Evolutionary conservation across 305 asterid genomes (phyloP), one percentile per base, ranked within the genome.

Genomic region (Rubia peregrina): DNA sequence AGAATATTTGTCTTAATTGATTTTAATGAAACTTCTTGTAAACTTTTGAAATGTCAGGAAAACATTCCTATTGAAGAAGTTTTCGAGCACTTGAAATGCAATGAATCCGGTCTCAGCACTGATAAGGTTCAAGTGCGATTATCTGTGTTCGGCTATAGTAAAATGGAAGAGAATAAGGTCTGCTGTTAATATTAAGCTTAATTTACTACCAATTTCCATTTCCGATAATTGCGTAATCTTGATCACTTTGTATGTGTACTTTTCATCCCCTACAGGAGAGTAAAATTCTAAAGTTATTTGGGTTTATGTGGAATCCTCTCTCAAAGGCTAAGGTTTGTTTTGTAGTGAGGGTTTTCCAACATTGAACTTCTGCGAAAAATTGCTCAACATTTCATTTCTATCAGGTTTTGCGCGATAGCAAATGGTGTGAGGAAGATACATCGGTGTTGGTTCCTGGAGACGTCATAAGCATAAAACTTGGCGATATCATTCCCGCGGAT

Each of bases 401-500:
- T 73, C 80, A 86, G 91, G 85, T 86, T 75, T 75, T 86, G 60
- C 80, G 88, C 33, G 83, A 88, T 72, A 84, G 84, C 42, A 85
- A 82, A 77, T 88, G 91, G 91, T 79, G 77, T 22, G 95, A 88
- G 71, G 90, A 84, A 74, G 88, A 88, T 75, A 90, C 95, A 42
- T 74, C 90, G 0, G 79, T 86, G 67, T 61, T 86, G 77, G 90
- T 88, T 75, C 95, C 91, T 5, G 91, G 91, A 24, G 90, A 85
- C 75, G 80, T 85, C 56, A 72, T 85, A 69, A 85, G 88, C 73
- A 82, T 83, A 68, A 86, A 84, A 73, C 90, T 88, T 6, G 91
- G 95, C 48, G 95, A 88, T 51, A 86, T 88, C 61, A 83, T 88
- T 75, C 91, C 95, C 38, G 91, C 95, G 65, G 95, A 88, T 82